Evolutionary conservation across 371 early-diverging fungal genomes (phyloP).

Genomic region (Rhizopus delemar): DNA sequence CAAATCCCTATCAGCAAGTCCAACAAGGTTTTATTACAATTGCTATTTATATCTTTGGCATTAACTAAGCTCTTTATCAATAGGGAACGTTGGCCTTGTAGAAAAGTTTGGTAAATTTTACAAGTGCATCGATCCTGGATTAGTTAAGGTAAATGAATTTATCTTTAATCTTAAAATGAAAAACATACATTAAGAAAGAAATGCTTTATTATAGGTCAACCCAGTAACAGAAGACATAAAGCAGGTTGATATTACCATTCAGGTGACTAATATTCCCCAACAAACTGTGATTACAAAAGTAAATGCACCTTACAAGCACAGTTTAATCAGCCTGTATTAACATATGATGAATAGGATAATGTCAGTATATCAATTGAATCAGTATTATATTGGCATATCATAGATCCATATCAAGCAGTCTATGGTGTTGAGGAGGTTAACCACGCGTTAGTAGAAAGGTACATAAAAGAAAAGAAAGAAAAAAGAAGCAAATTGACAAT

Average conservation of each 20-base stretch:
- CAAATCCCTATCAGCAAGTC: constrained; percentile 77
- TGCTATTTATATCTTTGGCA: no score
- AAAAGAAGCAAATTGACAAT: background rate
- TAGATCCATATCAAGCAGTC: constrained; percentile 79
- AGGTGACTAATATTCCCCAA: constrained; percentile 69
- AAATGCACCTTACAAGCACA: background rate
- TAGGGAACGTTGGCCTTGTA: constrained; percentile 75
- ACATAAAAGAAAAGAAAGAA: background rate
- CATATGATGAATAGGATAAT: constrained; percentile 61
- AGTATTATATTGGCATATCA: constrained; percentile 82
- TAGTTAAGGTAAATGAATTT: constrained; percentile 49
- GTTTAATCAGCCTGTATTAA: background rate
- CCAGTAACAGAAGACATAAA: constrained; percentile 68
- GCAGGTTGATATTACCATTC: constrained; percentile 73
- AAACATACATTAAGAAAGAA: background rate
- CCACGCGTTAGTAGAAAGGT: constrained; percentile 76
- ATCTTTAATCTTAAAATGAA: background rate
- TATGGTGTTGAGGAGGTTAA: constrained; percentile 78
- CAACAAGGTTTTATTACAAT: constrained; percentile 44
- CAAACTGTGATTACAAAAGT: constrained; percentile 83
- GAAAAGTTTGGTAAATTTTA: constrained; percentile 82
- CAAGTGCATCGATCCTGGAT: constrained; percentile 86
- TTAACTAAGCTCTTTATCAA: background rate
- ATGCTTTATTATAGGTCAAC: constrained; percentile 55
- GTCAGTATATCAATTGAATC: constrained; percentile 80